Base-by-base conservation (phyloP, 345 rosid species). In the Eucalyptus erythrocorys region DNA sequence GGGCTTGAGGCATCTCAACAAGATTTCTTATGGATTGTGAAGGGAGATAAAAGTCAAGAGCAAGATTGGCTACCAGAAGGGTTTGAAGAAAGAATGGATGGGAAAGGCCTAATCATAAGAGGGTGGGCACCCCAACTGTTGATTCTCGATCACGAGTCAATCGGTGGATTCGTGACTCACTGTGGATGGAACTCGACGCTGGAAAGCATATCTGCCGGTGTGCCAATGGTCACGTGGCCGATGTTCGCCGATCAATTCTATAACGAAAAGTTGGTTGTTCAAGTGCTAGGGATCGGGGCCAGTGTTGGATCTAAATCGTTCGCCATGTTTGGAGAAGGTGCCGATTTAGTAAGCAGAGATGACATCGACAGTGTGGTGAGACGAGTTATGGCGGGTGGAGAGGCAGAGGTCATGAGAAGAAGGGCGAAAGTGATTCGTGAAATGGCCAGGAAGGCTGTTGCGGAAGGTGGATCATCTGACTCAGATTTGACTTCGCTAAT, bases 21-120 rank as follows among this genome's bases (percentile, higher is more conserved):
- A 19, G 12, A 61, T 10, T 91, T 90, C 64, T 53, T 88, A 8
- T 90, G 89, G 90, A 90, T 90, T 32, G 87, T 89, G 21, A 68
- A 40, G 22, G 43, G 80, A 64, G 87, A 82, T 19, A 59, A 85
- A 45, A 32, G n/a, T n/a, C 50, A 47, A 1, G 85, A 59, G n/a
- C 48, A 86, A 43, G 66, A 88, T 9, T 85, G 88, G 89, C 12
- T 71, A n/a, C 86, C 82, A 0, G 88, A 71, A 50, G 86, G 68
- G 49, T 92, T 90, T 49, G 95, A 93, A 91, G 71, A 89, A 27
- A 90, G 90, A 88, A 90, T 45, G 81, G 85, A 84, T 79, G 94
- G 91, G 5, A 89, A 86, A 15, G 89, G 90, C 9, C 8, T 71
- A 4, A 48, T 87, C 16, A 80, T 89, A n/a, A 79, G 91, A 49